phyloP scores from a whole-genome alignment of 768 basidiomycete genomes.

The Pulveroboletus ravenelii region DNA sequence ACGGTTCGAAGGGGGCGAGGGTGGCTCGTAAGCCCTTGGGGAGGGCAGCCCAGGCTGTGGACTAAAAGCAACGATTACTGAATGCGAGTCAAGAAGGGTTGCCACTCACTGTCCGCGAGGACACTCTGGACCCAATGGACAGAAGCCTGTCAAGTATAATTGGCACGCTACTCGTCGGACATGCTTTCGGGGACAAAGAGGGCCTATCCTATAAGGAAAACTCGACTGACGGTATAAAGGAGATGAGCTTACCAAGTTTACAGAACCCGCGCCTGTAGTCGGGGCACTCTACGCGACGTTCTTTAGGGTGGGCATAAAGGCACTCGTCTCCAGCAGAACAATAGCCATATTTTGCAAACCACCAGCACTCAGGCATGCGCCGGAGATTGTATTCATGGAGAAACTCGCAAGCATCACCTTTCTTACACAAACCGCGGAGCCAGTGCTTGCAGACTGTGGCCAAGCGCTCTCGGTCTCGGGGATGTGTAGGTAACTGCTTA shows the following conservation, averaged over 20 bases:
- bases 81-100: constrained; percentile 1
- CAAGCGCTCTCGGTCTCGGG: constrained; percentile 75
- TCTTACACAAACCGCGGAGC: constrained; percentile 96
- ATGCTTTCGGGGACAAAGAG: constrained; percentile 86
- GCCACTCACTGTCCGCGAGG: constrained; percentile 78
- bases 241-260: constrained; percentile 39
- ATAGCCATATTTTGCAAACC: constrained; percentile 69
- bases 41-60: constrained; percentile 73
- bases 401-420: constrained; percentile 97
- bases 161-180: constrained; percentile 89
- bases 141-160: constrained; percentile 87
- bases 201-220: constrained; percentile 47
- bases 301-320: constrained; percentile 92
- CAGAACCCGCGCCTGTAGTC: constrained; percentile 79
- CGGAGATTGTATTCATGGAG: constrained; percentile 97
- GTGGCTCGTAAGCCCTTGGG: constrained; percentile 71
- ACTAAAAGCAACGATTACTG: constrained; percentile 36
- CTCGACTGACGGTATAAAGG: not conserved
- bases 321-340: constrained; percentile 91
- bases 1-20: constrained; percentile 66
- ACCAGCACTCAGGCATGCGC: constrained; percentile 99
- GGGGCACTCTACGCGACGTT: constrained; percentile 87
- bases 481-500: constrained; percentile 75
- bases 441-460: constrained; percentile 98
- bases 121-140: constrained; percentile 86